Conservation (phyloP, 129 eudicot genomes). For the Flaveria ramosissima region DNA sequence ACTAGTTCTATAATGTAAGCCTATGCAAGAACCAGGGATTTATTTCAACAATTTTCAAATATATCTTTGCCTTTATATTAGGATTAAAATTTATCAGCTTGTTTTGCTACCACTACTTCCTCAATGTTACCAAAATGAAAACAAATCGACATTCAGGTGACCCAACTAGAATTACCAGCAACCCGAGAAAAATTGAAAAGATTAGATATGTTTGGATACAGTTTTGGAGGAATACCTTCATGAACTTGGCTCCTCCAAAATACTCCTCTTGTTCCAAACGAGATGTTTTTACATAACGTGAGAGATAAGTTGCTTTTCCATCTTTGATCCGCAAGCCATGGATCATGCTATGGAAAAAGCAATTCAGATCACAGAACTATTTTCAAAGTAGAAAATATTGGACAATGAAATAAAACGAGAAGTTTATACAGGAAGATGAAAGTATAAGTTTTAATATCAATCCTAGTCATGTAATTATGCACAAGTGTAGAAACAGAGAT, state of each 20-base stretch:
- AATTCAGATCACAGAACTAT: not conserved
- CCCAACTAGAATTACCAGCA: not conserved
- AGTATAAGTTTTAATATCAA: not conserved
- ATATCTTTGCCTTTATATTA: slow-evolving; percentile 9
- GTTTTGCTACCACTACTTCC: slow-evolving; percentile 5
- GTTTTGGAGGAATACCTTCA: slow-evolving; percentile 58
- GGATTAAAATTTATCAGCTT: not conserved
- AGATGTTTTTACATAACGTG: slow-evolving; percentile 91
- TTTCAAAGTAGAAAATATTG: not conserved
- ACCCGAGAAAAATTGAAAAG: not conserved
- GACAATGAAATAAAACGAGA: not conserved
- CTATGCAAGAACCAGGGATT: slow-evolving; percentile 2
- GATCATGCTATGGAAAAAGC: slow-evolving; percentile 60
- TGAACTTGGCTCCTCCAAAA: slow-evolving; percentile 81
- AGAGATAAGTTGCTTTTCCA: slow-evolving; percentile 96
- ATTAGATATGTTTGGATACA: slow-evolving; percentile 15
- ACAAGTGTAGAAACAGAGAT: slow-evolving; percentile 2
- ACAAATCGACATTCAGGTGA: not conserved
- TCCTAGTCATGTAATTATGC: not conserved
- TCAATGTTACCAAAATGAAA: slow-evolving; percentile 10
- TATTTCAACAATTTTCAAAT: not conserved
- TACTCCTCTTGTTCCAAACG: slow-evolving; percentile 84
- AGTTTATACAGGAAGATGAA: not conserved
- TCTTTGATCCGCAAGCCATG: slow-evolving; percentile 96
- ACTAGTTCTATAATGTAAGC: slow-evolving; percentile 19